Evolutionary conservation across 1,284 basidiomycete species (phyloP).

Genomic region (Sporisorium graminicola): DNA sequence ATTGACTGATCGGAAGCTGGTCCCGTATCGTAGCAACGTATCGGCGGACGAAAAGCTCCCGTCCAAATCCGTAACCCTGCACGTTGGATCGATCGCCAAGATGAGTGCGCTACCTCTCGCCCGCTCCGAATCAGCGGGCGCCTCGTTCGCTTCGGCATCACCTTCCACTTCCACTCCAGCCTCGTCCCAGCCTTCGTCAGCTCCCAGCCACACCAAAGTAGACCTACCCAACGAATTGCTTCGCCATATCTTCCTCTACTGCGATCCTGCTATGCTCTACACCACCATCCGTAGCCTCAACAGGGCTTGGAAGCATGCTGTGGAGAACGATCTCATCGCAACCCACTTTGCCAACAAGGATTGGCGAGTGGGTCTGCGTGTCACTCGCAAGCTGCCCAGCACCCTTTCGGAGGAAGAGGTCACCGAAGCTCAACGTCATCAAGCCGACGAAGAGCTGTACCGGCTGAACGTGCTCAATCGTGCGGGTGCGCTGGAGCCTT

Average conservation of each 20-base stretch:
- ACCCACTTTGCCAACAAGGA: constrained; percentile 51
- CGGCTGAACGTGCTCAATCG: constrained; percentile 46
- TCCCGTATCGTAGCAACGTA: background rate
- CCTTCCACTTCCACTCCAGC: constrained; percentile 20
- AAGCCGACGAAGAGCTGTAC: constrained; percentile 39
- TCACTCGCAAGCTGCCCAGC: constrained; percentile 47
- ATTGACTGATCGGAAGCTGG: background rate
- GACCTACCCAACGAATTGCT: constrained; percentile 60
- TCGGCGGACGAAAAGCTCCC: background rate
- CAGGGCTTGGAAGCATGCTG: constrained; percentile 51
- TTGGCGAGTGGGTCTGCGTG: constrained; percentile 60
- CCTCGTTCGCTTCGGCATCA: constrained; percentile 22
- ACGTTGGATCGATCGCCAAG: constrained; percentile 11
- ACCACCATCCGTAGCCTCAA: constrained; percentile 56
- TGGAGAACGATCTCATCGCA: constrained; percentile 54
- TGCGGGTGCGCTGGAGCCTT: constrained; percentile 43
- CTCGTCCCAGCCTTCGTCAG: constrained; percentile 31
- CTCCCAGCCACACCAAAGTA: constrained; percentile 17
- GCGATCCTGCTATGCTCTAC: constrained; percentile 64
- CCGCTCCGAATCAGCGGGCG: constrained; percentile 38
- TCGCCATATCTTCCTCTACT: constrained; percentile 61
- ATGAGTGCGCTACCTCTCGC: constrained; percentile 44
- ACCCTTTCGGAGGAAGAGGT: constrained; percentile 26
- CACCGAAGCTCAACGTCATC: constrained; percentile 30
- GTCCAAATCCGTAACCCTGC: background rate